These are phyloP conservation scores for Terana coerulea DNA, from an alignment of 768 basidiomycete species.

Conservation along the genomic window DNA sequence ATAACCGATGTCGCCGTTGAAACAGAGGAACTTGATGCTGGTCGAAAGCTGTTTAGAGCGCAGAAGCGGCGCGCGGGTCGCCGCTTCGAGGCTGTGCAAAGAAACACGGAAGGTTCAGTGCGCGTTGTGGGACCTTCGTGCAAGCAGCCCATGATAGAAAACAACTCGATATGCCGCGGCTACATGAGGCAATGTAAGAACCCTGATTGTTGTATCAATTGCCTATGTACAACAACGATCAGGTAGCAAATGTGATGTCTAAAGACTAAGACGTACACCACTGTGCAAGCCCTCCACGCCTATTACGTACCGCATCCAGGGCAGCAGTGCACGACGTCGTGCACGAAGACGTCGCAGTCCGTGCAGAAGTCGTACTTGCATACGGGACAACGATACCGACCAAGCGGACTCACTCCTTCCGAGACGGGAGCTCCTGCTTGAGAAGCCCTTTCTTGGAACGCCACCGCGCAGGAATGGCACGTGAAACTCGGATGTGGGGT, in stretches of 20 bases:
- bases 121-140: not conserved
- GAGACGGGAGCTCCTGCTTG: conserved; percentile 32
- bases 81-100: no score
- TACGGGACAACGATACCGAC: conserved; percentile 86
- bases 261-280: not conserved
- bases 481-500: conserved; percentile 29
- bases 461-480: conserved; percentile 80
- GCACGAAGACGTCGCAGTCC: conserved; percentile 95
- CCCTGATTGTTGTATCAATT: not conserved
- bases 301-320: conserved; percentile 68
- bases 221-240: not conserved
- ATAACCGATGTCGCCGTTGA: no score
- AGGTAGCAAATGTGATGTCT: not conserved
- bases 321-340: conserved; percentile 93
- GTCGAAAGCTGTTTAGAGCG: no score
- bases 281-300: not conserved
- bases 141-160: not conserved
- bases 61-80: no score
- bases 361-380: conserved; percentile 87
- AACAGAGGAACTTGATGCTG: no score
- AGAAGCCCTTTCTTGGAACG: conserved; percentile 50
- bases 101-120: no score
- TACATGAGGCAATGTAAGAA: not conserved
- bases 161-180: not conserved
- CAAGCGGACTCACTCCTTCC: conserved; percentile 78